phyloP scores from a whole-genome alignment of 2,329 filamentous ascomycete species.

The Pseudogymnoascus sp. region DNA sequence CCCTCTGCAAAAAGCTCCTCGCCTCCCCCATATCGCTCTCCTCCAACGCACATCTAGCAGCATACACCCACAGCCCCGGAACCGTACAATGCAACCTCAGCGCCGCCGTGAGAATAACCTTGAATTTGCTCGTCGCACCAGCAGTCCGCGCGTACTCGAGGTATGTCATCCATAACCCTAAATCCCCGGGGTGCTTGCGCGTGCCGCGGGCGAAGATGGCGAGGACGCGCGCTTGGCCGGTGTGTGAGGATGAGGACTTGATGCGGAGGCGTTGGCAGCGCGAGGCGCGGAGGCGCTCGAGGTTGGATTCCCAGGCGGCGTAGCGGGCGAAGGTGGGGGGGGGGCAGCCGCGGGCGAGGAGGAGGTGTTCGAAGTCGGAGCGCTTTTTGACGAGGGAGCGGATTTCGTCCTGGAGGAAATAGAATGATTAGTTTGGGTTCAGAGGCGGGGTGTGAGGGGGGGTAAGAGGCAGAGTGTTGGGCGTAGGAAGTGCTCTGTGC shows the following conservation, averaged over 20 bases:
- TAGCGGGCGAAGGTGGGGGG: conserved; percentile 79
- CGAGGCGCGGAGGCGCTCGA: conserved; percentile 72
- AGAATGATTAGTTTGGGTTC: neutral
- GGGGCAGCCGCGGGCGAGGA: conserved; percentile 72
- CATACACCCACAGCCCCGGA: conserved; percentile 73
- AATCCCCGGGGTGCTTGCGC: conserved; percentile 71
- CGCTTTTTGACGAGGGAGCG: conserved; percentile 79
- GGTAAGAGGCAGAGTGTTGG: conserved; percentile 1
- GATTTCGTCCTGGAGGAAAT: conserved; percentile 66
- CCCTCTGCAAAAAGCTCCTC: conserved; percentile 78
- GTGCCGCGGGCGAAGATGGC: conserved; percentile 83
- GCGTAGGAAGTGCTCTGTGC: neutral
- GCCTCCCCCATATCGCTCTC: conserved; percentile 84
- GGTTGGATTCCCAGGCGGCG: conserved; percentile 60
- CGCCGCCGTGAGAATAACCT: conserved; percentile 56
- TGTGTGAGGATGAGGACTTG: conserved; percentile 55
- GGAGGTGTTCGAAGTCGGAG: conserved; percentile 85
- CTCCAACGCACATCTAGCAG: conserved; percentile 72
- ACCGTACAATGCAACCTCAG: conserved; percentile 81
- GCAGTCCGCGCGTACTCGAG: conserved; percentile 69
- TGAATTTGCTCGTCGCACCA: conserved; percentile 59
- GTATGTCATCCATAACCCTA: conserved; percentile 83
- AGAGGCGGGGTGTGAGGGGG: neutral
- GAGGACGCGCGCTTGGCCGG: conserved; percentile 75
- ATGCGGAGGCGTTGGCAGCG: conserved; percentile 74